A percentile compares a stretch with the other conserved stretches of the same genome.
Evolutionary conservation across 345 rosid species (phyloP).

Genomic region (Salix purpurea): DNA sequence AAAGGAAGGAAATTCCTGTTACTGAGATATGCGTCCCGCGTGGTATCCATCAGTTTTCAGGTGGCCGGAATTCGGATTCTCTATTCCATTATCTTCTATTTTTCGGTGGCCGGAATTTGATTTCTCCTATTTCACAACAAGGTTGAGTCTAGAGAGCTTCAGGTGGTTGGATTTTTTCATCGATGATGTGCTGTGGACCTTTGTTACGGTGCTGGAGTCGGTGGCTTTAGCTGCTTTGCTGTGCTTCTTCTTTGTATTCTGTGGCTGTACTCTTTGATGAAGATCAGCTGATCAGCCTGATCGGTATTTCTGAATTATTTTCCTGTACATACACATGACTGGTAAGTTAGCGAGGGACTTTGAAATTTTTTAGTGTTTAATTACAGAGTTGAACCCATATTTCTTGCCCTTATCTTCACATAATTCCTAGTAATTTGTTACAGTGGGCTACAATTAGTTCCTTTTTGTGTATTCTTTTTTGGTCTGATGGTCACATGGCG

Average conservation of each 20-base stretch:
- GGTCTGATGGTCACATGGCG: not conserved
- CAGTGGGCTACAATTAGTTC: not conserved
- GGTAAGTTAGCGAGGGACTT: not conserved
- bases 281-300: not conserved
- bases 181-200: constrained; percentile 66
- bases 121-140: constrained; percentile 37
- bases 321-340: not conserved
- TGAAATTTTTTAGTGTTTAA: not conserved
- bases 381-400: too few species aligned
- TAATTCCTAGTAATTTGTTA: not conserved
- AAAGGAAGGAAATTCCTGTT: not conserved
- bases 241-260: constrained; percentile 70
- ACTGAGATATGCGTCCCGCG: constrained; percentile 1
- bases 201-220: constrained; percentile 59
- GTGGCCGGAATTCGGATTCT: constrained; percentile 48
- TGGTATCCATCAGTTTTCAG: constrained; percentile 27
- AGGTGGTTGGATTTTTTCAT: constrained; percentile 45
- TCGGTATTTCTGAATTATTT: not conserved
- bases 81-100: constrained; percentile 19
- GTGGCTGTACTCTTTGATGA: constrained; percentile 74
- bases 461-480: not conserved
- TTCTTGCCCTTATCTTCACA: not conserved
- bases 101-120: constrained; percentile 67
- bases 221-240: constrained; percentile 62
- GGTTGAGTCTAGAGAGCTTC: constrained; percentile 13